phyloP scores from a whole-genome alignment of 441 rosid species.

The Metrosideros polymorpha region DNA sequence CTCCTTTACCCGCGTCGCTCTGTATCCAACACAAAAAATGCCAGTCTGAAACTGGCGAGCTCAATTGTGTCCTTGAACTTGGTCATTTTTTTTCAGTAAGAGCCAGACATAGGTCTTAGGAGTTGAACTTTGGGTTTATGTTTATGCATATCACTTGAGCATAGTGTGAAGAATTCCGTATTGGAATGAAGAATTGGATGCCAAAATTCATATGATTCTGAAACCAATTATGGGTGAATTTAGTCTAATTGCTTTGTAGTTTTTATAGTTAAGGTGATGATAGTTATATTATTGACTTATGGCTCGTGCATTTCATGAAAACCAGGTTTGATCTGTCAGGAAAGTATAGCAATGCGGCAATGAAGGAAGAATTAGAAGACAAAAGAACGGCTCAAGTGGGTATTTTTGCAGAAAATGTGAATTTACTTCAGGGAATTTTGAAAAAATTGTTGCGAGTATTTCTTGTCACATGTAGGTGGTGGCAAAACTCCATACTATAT shows the following conservation, averaged over 20 bases:
- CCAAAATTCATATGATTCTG: neutral
- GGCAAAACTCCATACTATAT: constrained; percentile 84
- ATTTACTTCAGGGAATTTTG: neutral
- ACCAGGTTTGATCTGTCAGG: constrained; percentile 94
- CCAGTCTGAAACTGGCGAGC: neutral
- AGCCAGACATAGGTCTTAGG: neutral
- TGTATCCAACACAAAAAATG: neutral
- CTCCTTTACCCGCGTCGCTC: neutral
- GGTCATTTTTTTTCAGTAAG: neutral
- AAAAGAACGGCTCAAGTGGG: constrained; percentile 71
- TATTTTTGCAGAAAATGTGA: neutral
- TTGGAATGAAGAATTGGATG: neutral
- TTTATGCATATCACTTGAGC: neutral
- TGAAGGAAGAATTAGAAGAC: constrained; percentile 67
- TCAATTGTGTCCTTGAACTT: neutral
- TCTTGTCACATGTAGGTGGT: constrained; percentile 52
- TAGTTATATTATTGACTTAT: neutral
- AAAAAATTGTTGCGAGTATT: neutral
- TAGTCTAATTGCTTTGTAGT: neutral
- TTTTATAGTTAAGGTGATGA: neutral
- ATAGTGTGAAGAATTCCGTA: neutral
- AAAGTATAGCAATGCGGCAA: constrained; percentile 37
- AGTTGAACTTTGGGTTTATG: neutral
- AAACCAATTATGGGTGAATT: neutral
- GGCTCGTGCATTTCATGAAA: neutral